These are phyloP conservation scores for Apiosordaria backusii DNA, from an alignment of 495 filamentous ascomycete genomes.

Conservation along the genomic window DNA sequence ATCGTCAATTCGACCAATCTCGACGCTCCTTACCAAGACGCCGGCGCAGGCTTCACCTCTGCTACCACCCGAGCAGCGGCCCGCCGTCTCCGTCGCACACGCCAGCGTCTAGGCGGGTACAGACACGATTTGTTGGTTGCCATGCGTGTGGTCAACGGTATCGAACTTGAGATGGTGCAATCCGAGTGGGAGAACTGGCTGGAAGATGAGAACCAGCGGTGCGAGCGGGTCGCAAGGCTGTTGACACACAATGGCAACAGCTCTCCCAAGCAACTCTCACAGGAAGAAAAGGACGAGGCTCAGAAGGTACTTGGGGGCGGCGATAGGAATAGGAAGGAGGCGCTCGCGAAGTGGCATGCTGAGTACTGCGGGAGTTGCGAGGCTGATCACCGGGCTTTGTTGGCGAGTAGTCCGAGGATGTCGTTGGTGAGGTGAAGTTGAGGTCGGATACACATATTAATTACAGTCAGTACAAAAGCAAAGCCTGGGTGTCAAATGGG, in stretches of 20 bases:
- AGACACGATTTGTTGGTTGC: conserved; percentile 92
- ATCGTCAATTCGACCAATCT: conserved; percentile 52
- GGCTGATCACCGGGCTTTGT: conserved; percentile 47
- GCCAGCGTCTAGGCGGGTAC: conserved; percentile 76
- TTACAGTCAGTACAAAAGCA: neutral
- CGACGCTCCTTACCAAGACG: conserved; percentile 47
- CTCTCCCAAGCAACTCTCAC: conserved; percentile 26
- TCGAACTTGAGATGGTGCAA: conserved; percentile 78
- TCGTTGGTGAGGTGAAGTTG: neutral
- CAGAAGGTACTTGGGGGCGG: conserved; percentile 16
- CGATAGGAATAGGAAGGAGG: conserved; percentile 39
- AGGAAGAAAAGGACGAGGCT: conserved; percentile 25
- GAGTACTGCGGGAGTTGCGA: conserved; percentile 74
- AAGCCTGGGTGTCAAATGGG: no score
- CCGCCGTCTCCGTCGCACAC: conserved; percentile 66
- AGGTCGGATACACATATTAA: neutral
- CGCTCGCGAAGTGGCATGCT: conserved; percentile 60
- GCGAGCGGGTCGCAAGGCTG: conserved; percentile 57
- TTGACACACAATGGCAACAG: conserved; percentile 32
- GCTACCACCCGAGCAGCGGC: conserved; percentile 56
- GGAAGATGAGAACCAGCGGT: conserved; percentile 63
- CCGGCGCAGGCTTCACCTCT: conserved; percentile 40
- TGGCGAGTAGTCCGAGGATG: neutral
- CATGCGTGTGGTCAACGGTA: conserved; percentile 80
- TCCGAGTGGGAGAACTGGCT: conserved; percentile 94